These are phyloP conservation scores for Rhizopus delemar DNA, from an alignment of 371 early-diverging fungal species.

Conservation along the genomic window DNA sequence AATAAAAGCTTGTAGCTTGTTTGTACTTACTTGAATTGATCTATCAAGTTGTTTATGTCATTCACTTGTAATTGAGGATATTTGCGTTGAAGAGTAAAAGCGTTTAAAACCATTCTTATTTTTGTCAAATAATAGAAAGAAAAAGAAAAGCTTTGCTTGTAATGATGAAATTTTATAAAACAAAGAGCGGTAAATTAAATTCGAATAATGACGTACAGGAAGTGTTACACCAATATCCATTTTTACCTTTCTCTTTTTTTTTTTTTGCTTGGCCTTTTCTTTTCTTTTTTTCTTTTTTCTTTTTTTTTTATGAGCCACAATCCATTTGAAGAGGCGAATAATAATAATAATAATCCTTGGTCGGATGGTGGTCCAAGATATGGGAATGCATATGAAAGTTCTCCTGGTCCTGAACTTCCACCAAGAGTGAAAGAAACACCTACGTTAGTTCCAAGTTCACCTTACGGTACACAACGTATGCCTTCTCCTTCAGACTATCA, in stretches of 20 bases:
- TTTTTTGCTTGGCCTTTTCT: conserved; percentile 4
- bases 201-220: not conserved
- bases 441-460: conserved; percentile 8
- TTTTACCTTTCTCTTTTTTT: conserved; percentile 6
- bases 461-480: conserved; percentile 20
- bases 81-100: conserved; percentile 58
- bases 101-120: conserved; percentile 35
- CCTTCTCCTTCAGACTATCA: conserved; percentile 44
- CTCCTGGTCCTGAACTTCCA: conserved; percentile 20
- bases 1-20: too few relatives aligned
- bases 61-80: conserved; percentile 62
- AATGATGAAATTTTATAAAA: not conserved
- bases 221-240: not conserved
- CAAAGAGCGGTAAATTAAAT: not conserved
- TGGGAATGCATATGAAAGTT: conserved; percentile 34
- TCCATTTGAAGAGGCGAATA: conserved; percentile 15
- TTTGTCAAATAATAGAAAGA: not conserved
- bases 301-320: conserved; percentile 2
- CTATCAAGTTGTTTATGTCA: conserved; percentile 64
- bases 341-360: not conserved
- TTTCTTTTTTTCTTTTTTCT: conserved; percentile 4
- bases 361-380: conserved; percentile 15
- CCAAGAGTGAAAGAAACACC: conserved; percentile 17
- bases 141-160: conserved; percentile 1
- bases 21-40: conserved; percentile 59